Percentiles rank a stretch among this genome's conserved stretches.
Evolutionary conservation across 768 basidiomycete species (phyloP).

Genomic region (Tulasnella sp.): DNA sequence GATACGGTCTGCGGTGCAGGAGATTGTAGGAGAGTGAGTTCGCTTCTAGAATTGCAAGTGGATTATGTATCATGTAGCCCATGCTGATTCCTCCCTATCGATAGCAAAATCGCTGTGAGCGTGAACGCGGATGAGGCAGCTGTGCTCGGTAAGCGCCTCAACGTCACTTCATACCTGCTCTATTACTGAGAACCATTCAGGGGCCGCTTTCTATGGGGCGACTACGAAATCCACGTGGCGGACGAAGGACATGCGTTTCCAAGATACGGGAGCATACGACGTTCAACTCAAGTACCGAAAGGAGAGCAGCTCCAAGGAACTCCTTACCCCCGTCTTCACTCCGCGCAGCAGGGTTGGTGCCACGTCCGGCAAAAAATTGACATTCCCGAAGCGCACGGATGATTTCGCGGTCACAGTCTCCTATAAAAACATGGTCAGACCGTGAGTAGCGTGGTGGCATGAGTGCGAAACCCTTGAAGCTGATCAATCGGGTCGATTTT

Average conservation of each 20-base stretch:
- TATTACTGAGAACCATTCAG: constrained; percentile 24
- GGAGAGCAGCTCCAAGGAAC: constrained; percentile 47
- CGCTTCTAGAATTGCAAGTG: too few species aligned
- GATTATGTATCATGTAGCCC: background rate
- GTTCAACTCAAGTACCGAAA: constrained; percentile 70
- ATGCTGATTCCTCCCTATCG: constrained; percentile 22
- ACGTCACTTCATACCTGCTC: background rate
- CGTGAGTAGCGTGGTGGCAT: constrained; percentile 36
- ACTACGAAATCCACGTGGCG: constrained; percentile 80
- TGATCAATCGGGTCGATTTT: too few species aligned
- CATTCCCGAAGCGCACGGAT: constrained; percentile 63
- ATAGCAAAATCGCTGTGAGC: constrained; percentile 80
- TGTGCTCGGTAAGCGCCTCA: constrained; percentile 50
- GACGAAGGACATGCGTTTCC: constrained; percentile 84
- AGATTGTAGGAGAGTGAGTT: constrained; percentile 65
- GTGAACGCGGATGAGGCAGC: constrained; percentile 96
- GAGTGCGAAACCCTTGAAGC: background rate
- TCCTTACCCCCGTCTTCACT: constrained; percentile 68
- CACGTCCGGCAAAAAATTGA: constrained; percentile 59
- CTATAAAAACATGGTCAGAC: constrained; percentile 54
- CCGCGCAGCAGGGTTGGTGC: constrained; percentile 62
- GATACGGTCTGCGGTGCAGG: constrained; percentile 72
- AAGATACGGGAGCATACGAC: constrained; percentile 62
- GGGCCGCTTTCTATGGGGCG: constrained; percentile 87
- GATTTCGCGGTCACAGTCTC: constrained; percentile 71